Base-by-base conservation (phyloP, 1,139 yeast species). In the Pichia sp. region DNA sequence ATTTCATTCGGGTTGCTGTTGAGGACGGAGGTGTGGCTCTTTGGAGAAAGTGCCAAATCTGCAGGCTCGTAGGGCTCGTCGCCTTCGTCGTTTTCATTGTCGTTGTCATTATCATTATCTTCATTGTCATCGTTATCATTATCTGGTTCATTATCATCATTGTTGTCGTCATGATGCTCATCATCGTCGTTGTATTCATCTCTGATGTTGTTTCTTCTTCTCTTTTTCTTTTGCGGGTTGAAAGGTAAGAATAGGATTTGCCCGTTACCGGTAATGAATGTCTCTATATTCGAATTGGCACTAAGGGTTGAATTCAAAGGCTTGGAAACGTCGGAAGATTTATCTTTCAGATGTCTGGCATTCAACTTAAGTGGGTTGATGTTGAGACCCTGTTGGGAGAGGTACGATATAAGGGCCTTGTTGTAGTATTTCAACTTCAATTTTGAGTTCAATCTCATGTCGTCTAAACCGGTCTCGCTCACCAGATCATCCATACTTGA, bases 191-290 rank as follows among this genome's bases (percentile, higher is more conserved):
- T 58, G 15, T 55, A 59, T 20, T 54, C 53, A 0, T 41, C 41
- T 11, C 45, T 52, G 20, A 51, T 53, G 8, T 46, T 51, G 15
- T 50, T 45, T 9, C 53, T 37, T 39, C 53, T 53, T 37, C 53
- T 53, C 33, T 55, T 53, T 47, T 57, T 63, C 44, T 58, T 61
- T 20, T 57, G 55, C 4, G 67, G 64, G 40, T 59, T 59, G 40
- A 60, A 61, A 3, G 69, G 69, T 11, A 65, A 35, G 34, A 59
- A 62, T 19, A 66, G 40, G 8, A 65, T 54, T 32, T 60, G 65
- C 2, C 67, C 68, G 38, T 59, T 65, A 24, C 65, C 63, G 0
- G 67, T 59, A 7, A 61, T 28, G 31, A 57, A 61, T 0, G 60
- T 51, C 38, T 62, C 58, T 4, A 61, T 42, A 20, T 53, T 51